Base-by-base conservation (phyloP, 345 rosid species). In the Angophora floribunda region DNA sequence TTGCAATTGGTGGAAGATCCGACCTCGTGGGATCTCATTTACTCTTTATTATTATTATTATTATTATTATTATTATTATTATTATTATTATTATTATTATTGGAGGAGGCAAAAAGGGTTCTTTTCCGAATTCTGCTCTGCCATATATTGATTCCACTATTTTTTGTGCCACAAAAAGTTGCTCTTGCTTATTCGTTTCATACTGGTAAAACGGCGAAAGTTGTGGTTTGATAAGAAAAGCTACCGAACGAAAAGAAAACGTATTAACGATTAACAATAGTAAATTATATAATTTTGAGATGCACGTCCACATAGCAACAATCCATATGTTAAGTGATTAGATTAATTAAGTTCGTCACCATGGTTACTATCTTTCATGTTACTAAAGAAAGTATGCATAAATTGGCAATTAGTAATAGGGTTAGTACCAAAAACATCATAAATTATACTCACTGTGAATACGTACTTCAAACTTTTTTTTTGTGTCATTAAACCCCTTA, bases 361-460 rank as follows among this genome's bases (percentile, higher is more conserved):
- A 1, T 63, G 75, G 1, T 17, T n/a, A 63, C 36, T 63, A 63
- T 63, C 75, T 63, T n/a, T 63, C 75, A 63, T 63, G 75, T 13
- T 63, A 63, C 75, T 63, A 63, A 63, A 63, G 19, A 36, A 63
- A 63, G 75, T 13, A n/a, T n/a, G 75, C 19, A 0, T 63, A 36
- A 63, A 63, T n/a, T 0, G 13, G 19, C n/a, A 63, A n/a, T 28
- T 59, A 26, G 67, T 5, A 59, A 59, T 59, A 59, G 2, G 28
- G 12, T 55, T 55, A 55, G 24, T 55, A 55, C 61, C 61, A 22
- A 26, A 22, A 55, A 55, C 28, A 22, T 21, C 24, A 0, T 55
- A 55, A 55, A 22, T 55, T 22, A 55, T 55, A 0, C 0, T 28
- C 61, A 55, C 13, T 55, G 2, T 55, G 13, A 0, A 55, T 12